Evolutionary conservation across 1,139 yeast species (phyloP).

Genomic region (Hyphopichia fennica): DNA sequence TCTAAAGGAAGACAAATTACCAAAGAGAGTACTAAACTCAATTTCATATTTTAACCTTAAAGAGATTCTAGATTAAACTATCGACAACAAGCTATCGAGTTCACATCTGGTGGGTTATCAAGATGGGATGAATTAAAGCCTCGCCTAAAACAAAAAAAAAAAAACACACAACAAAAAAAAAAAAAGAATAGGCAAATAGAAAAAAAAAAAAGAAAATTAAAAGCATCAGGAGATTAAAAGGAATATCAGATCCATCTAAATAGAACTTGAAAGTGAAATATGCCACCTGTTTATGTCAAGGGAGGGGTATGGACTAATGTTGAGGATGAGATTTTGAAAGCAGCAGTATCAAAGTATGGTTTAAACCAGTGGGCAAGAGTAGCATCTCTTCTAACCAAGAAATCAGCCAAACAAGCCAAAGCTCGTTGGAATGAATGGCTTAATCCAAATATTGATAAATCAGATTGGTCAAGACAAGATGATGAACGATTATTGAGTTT

Average conservation of each 20-base stretch:
- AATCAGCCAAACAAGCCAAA: slow-evolving; percentile 89
- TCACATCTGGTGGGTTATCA: no score
- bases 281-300: slow-evolving; percentile 52
- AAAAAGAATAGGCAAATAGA: not conserved
- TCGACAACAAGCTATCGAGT: no score
- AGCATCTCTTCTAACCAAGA: slow-evolving; percentile 79
- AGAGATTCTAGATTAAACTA: no score
- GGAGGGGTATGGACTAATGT: slow-evolving; percentile 92
- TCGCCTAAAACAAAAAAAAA: no score
- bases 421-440: slow-evolving; percentile 92
- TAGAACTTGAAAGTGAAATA: no score
- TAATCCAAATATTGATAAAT: slow-evolving; percentile 66
- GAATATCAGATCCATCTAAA: no score
- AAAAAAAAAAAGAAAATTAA: not conserved
- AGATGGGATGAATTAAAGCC: no score
- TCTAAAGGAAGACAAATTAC: no score
- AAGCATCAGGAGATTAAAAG: no score
- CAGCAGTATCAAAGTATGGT: slow-evolving; percentile 92
- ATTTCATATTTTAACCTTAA: no score
- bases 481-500: slow-evolving; percentile 70
- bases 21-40: no score
- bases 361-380: slow-evolving; percentile 94
- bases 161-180: no score
- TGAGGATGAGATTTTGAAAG: slow-evolving; percentile 86
- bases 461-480: slow-evolving; percentile 73